These are phyloP conservation scores for Pseudogymnoascus sp. DNA, from an alignment of 2,329 filamentous ascomycete genomes.

Conservation along the genomic window DNA sequence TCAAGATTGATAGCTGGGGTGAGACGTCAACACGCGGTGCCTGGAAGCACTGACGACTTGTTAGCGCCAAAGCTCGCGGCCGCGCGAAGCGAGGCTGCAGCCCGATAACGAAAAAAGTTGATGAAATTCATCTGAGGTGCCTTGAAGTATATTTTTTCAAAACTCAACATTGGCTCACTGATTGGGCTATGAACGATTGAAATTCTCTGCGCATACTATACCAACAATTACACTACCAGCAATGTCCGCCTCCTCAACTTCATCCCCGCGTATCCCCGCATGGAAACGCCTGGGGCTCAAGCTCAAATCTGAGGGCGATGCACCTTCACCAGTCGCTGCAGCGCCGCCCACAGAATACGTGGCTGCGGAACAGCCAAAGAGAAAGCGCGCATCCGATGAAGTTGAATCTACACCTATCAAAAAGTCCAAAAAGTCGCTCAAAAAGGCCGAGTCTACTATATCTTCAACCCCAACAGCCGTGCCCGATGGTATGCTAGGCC, in stretches of 20 bases:
- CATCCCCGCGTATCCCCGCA: slow-evolving; percentile 37
- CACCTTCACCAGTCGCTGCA: slow-evolving; percentile 17
- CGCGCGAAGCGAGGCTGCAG: slow-evolving; percentile 9
- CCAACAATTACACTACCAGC: background rate
- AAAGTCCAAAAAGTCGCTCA: slow-evolving; percentile 21
- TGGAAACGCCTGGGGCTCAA: slow-evolving; percentile 55
- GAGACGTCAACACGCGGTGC: slow-evolving; percentile 10
- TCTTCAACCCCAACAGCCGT: slow-evolving; percentile 18
- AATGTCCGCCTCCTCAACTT: slow-evolving; percentile 10
- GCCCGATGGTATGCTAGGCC: slow-evolving; percentile 20
- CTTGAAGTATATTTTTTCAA: background rate
- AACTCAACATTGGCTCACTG: slow-evolving; percentile 1
- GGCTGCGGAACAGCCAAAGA: slow-evolving; percentile 17
- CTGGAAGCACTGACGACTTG: slow-evolving; percentile 5
- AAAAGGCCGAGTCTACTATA: slow-evolving; percentile 11
- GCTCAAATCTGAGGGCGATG: slow-evolving; percentile 44
- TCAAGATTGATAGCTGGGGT: slow-evolving; percentile 8
- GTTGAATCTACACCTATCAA: slow-evolving; percentile 18
- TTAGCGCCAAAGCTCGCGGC: slow-evolving; percentile 9
- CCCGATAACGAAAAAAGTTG: slow-evolving; percentile 9
- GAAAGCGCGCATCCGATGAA: slow-evolving; percentile 16
- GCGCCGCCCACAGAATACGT: slow-evolving; percentile 15
- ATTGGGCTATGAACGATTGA: slow-evolving; percentile 7
- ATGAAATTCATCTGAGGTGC: background rate
- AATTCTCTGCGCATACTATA: slow-evolving; percentile 1